Evolutionary conservation across 371 early-diverging fungal genomes (phyloP), one percentile per base, ranked within the genome.

Genomic region (Syncephalis fuscata): DNA sequence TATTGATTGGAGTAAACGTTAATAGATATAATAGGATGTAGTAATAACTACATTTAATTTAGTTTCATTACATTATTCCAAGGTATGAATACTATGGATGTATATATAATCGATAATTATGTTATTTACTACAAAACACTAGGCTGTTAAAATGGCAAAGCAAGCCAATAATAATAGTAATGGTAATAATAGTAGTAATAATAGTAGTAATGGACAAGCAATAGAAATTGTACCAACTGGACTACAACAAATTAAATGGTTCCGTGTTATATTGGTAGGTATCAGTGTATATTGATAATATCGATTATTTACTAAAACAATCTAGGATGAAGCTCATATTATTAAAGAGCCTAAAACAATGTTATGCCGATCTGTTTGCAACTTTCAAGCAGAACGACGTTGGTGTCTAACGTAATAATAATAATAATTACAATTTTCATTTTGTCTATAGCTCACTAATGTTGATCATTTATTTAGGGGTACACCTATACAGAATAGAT

Each of bases 401-500:
- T 83, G 86, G 76, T 73, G 82, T 38, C 55, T 88, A 41, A 82
- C 77, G 22, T 63, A 54, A 64, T 40, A 40, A 16, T n/a, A 4
- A 26, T 23, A 10, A 37, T 10, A 9, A 37, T n/a, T 10, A 37
- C 10, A 37, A n/a, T 9, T n/a, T 37, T 9, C n/a, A 37, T 9
- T 9, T 37, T 10, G n/a, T n/a, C 9, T 37, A 37, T 9, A n/a
- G n/a, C 22, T 39, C 25, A 49, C 16, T 3, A 56, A 3, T 47
- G 20, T 57, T n/a, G 48, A 17, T 50, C 19, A 26, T 2, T 56
- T 25, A n/a, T 37, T 7, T 56, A 59, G 64, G n/a, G 87, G 87
- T 17, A 86, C 87, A 0, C 87, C 87, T 3, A 69, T 86, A 40
- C 87, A 86, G 57, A 86, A 86, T 63, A 63, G 69, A 58, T 36